Percentiles rank a stretch among this genome's conserved stretches.
Evolutionary conservation across 1,284 basidiomycete genomes (phyloP).

Genomic region (Sporisorium sorghi): DNA sequence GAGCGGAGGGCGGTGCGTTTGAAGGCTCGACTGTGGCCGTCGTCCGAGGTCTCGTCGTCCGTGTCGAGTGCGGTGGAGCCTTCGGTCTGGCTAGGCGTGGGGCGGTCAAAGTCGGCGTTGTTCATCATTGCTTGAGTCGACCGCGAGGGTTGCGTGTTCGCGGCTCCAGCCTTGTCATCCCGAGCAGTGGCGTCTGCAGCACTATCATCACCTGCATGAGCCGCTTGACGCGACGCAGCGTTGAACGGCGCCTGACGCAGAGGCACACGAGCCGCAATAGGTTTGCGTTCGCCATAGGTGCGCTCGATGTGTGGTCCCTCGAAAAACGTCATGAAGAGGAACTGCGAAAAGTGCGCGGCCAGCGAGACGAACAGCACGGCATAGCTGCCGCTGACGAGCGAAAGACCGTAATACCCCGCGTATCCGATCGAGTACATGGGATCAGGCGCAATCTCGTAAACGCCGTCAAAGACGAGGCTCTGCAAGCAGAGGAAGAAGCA

Average conservation of each 20-base stretch:
- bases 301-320: constrained; percentile 86
- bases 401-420: constrained; percentile 87
- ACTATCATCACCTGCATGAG: constrained; percentile 15
- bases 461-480: constrained; percentile 94
- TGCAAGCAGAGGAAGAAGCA: constrained; percentile 83
- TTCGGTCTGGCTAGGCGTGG: constrained; percentile 50
- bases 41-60: constrained; percentile 41
- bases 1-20: constrained; percentile 26
- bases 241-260: constrained; percentile 53
- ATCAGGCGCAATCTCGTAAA: constrained; percentile 89
- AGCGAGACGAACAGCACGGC: constrained; percentile 91
- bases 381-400: constrained; percentile 86
- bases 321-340: constrained; percentile 94
- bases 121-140: too few species aligned
- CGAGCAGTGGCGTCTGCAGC: neutral
- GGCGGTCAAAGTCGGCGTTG: constrained; percentile 17
- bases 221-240: constrained; percentile 54
- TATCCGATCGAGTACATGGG: constrained; percentile 90
- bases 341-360: constrained; percentile 91
- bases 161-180: neutral
- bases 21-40: constrained; percentile 24
- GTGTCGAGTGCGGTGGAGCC: constrained; percentile 45
- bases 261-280: constrained; percentile 43
- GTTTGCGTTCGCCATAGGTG: constrained; percentile 64
- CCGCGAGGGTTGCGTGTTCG: neutral